These are phyloP conservation scores for Solanum dulcamara DNA, from an alignment of 257 asterid genomes.

Conservation along the genomic window DNA sequence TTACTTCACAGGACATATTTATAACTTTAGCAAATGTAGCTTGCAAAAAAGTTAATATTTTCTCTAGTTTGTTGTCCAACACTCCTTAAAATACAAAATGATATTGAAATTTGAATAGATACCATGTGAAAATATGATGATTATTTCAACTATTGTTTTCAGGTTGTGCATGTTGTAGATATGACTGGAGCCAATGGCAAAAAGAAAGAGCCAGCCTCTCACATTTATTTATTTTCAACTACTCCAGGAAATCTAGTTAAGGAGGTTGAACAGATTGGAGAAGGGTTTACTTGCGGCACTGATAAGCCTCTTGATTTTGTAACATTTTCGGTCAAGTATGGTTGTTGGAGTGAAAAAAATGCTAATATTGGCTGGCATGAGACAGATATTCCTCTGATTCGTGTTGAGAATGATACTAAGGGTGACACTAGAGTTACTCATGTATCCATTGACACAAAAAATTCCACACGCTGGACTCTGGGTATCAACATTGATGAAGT, in stretches of 20 bases:
- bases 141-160: constrained; percentile 3
- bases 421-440: constrained; percentile 45
- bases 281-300: constrained; percentile 64
- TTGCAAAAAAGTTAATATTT: background rate
- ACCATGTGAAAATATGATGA: background rate
- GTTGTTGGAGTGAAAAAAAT: constrained; percentile 53
- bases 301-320: constrained; percentile 62
- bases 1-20: background rate
- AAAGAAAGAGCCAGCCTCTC: constrained; percentile 41
- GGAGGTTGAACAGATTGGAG: constrained; percentile 65
- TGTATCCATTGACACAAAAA: constrained; percentile 42
- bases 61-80: background rate
- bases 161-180: constrained; percentile 91
- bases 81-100: background rate
- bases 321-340: constrained; percentile 63
- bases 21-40: background rate
- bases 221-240: constrained; percentile 61
- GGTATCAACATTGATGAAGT: constrained; percentile 63
- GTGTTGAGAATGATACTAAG: constrained; percentile 37
- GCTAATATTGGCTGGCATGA: constrained; percentile 50
- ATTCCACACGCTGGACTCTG: constrained; percentile 81
- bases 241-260: constrained; percentile 73
- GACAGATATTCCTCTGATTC: constrained; percentile 63
- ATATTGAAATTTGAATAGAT: background rate
- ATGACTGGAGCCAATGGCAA: constrained; percentile 22